Base-by-base conservation (phyloP, 306 rosid species). In the Vachellia pachyceras region DNA sequence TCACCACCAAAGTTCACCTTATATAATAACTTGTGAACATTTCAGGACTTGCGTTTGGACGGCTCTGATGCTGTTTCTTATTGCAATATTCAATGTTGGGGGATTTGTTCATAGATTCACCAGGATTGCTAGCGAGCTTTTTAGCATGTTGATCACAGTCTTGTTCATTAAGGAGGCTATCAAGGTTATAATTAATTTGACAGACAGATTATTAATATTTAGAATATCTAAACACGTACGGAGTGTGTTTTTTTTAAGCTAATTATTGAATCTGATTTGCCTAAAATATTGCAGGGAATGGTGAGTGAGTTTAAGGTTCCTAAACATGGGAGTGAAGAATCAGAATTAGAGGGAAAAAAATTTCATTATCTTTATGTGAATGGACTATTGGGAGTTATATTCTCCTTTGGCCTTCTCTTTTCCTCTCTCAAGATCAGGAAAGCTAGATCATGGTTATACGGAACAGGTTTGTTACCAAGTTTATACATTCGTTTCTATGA, bases 361-460 rank as follows among this genome's bases (percentile, higher is more conserved):
- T 87, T 88, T 78, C 90, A 82, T 64, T 90, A 92, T 94, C 79
- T 86, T 67, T 94, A 92, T 82, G 83, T 85, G 40, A 94, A 94
- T 85, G 97, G 97, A 73, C 81, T 94, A 69, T 72, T 94, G 47
- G 97, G 90, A 18, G 25, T 90, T 77, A 75, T 92, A 81, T 92
- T 92, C 84, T 86, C 91, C 81, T 86, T 85, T 77, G 97, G 97
- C 60, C 92, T 94, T 75, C 97, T 94, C 58, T 89, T 50, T 79
- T 89, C 97, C 65, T 77, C 97, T 54, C 82, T 92, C 37, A 94
- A 87, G 78, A 92, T 93, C 84, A 89, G 97, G 86, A 91, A 81
- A 79, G 97, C 97, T 1, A 90, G 98, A 80, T 88, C 97, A 33
- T 94, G 98, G 98, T 82, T 86, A 79, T 94, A 92, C 61, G 90